Conservation (phyloP, 768 basidiomycete species). For the Obba rivulosa region DNA sequence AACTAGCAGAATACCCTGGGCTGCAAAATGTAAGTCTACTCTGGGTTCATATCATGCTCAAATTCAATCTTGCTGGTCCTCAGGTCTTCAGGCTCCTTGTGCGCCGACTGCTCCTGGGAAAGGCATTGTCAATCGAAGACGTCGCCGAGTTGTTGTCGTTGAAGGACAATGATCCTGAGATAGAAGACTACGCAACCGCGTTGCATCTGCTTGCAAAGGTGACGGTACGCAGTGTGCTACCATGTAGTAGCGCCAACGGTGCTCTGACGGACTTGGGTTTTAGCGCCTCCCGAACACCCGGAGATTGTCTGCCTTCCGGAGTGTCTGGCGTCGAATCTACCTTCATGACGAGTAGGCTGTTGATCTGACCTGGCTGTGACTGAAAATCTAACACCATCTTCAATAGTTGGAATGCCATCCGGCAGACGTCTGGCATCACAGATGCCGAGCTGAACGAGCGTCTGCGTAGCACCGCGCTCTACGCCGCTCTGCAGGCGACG, state of each 20-base stretch:
- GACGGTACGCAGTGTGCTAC: slow-evolving; percentile 31
- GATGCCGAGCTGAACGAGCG: slow-evolving; percentile 72
- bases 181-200: slow-evolving; percentile 65
- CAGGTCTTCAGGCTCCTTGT: slow-evolving; percentile 71
- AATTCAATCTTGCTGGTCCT: no score
- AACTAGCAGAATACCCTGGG: slow-evolving; percentile 39
- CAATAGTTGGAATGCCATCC: slow-evolving; percentile 71
- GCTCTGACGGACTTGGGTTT: background rate
- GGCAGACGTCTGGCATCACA: slow-evolving; percentile 66
- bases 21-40: slow-evolving; percentile 40
- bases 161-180: slow-evolving; percentile 63
- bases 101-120: slow-evolving; percentile 66
- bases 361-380: background rate
- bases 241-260: background rate
- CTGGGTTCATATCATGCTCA: background rate
- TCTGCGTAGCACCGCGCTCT: slow-evolving; percentile 72
- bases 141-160: slow-evolving; percentile 78
- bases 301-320: slow-evolving; percentile 60
- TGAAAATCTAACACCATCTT: no score
- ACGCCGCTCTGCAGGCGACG: slow-evolving; percentile 52
- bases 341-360: slow-evolving; percentile 73
- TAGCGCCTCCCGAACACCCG: slow-evolving; percentile 71
- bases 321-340: slow-evolving; percentile 85
- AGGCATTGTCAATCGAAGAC: slow-evolving; percentile 72
- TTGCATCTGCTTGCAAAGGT: slow-evolving; percentile 58